A percentile compares a stretch with the other conserved stretches of the same genome.
phyloP scores from a whole-genome alignment of 202 grass and related monocot genomes.

The Panicum virgatum region DNA sequence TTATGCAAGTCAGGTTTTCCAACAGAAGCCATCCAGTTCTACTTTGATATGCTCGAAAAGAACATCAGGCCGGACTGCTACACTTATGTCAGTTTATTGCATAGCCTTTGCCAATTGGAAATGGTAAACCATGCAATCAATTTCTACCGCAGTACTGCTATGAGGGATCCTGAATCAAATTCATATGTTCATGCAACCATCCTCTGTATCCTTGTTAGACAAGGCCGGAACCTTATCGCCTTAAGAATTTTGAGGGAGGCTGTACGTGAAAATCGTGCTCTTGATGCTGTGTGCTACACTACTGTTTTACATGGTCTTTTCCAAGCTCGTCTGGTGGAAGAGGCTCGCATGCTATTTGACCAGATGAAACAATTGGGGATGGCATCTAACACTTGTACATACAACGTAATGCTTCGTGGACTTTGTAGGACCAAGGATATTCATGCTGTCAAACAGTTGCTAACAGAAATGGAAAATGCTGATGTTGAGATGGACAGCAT shows the following conservation, averaged over 20 bases:
- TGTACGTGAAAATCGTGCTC: slow-evolving; percentile 46
- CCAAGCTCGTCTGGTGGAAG: slow-evolving; percentile 48
- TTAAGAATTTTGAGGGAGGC: slow-evolving; percentile 57
- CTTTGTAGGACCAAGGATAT: slow-evolving; percentile 69
- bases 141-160: slow-evolving; percentile 53
- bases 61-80: slow-evolving; percentile 72
- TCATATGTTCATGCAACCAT: slow-evolving; percentile 72
- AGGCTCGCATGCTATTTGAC: slow-evolving; percentile 78
- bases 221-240: slow-evolving; percentile 47
- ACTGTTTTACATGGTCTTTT: slow-evolving; percentile 80
- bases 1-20: slow-evolving; percentile 84
- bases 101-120: slow-evolving; percentile 58
- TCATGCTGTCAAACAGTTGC: slow-evolving; percentile 48
- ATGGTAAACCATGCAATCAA: slow-evolving; percentile 47
- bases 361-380: slow-evolving; percentile 70
- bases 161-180: slow-evolving; percentile 50
- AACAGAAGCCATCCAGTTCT: slow-evolving; percentile 62
- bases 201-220: slow-evolving; percentile 63
- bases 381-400: slow-evolving; percentile 63
- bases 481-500: slow-evolving; percentile 66
- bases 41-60: slow-evolving; percentile 50
- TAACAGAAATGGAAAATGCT: slow-evolving; percentile 72
- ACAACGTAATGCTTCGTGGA: slow-evolving; percentile 88
- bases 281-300: slow-evolving; percentile 74
- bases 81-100: slow-evolving; percentile 67